Base-by-base conservation (phyloP, 1,284 basidiomycete genomes). In the Trametes hirsuta region DNA sequence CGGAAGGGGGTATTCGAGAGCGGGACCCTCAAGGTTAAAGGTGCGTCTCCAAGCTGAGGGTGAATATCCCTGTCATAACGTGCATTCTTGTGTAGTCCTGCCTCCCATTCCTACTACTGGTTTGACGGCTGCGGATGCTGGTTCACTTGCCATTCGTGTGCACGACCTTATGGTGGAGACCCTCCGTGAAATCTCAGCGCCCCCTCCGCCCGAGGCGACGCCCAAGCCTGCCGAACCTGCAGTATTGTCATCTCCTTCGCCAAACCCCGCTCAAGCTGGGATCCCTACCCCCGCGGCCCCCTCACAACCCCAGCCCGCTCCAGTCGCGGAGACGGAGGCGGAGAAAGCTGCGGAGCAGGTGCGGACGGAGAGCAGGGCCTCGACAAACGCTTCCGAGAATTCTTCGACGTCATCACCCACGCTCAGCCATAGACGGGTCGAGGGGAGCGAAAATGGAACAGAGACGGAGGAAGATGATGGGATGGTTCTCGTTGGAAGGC, bases 381-480 rank as follows among this genome's bases (percentile, higher is more conserved):
- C 72, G 35, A 71, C 68, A 6, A 67, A 71, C 48, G 65, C 71
- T 5, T 81, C 80, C 1, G 77, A 77, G 60, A 74, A 75, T 21
- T 77, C 77, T 24, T 55, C 53, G 41, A 58, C 58, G 11, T 70
- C 75, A 3, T 80, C 79, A 10, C 77, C 79, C 0, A 73, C 76
- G 14, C 66, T 67, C 25, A 68, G 65, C 64, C 66, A 72, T 48
- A 63, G 73, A 22, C 71, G 74, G 55, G 67, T 71, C 57, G 71
- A 76, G 53, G 77, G 76, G 11, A 86, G 84, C 65, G 86, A 87
- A 65, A 82, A 81, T 61, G 86, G 86, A 12, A 79, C 78, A 42
- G 88, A 90, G 68, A 90, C 88, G 39, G 90, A 91, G 68, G 86
- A 88, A 69, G 90, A 92, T 60, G 90, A 92, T 68, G 90, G 88